phyloP scores from a whole-genome alignment of 2,329 filamentous ascomycete species.

The Sphaerostilbella broomeana region DNA sequence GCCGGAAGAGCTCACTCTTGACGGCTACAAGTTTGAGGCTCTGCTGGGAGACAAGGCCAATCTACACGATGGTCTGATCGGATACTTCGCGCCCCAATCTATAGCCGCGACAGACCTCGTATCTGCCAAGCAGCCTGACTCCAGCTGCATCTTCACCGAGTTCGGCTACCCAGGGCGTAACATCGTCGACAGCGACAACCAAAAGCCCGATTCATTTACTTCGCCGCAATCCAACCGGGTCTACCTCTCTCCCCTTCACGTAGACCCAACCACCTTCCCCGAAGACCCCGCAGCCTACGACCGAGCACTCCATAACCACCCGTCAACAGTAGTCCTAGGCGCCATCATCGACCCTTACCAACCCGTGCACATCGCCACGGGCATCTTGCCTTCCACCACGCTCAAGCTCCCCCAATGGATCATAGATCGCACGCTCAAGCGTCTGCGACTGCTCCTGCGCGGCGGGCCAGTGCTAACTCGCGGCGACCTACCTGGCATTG shows the following conservation, averaged over 20 bases:
- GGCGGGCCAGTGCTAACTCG: not conserved
- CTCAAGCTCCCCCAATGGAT: not conserved
- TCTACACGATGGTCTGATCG: not conserved
- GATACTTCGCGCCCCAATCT: not conserved
- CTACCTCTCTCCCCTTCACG: not conserved
- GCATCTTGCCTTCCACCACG: not conserved
- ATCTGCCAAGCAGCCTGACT: not conserved
- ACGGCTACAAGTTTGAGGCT: not conserved
- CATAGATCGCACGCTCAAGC: not conserved
- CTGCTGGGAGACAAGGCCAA: not conserved
- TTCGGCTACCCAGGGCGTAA: not conserved
- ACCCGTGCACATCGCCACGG: not conserved
- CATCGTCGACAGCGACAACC: not conserved
- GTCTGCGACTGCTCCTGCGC: not conserved
- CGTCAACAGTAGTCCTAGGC: not conserved
- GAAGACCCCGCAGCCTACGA: not conserved
- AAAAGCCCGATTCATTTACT: not conserved
- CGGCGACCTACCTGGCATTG: not conserved
- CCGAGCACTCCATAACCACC: not conserved
- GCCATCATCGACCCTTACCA: not conserved
- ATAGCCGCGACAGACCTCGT: not conserved
- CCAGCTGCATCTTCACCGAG: not conserved
- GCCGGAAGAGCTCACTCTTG: not conserved
- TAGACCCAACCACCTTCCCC: not conserved
- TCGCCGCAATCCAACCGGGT: not conserved